Percentiles rank a stretch among this genome's conserved stretches.
Evolutionary conservation across 108 stramenopile species (phyloP).

Genomic region (Aurantiochytrium sp.): DNA sequence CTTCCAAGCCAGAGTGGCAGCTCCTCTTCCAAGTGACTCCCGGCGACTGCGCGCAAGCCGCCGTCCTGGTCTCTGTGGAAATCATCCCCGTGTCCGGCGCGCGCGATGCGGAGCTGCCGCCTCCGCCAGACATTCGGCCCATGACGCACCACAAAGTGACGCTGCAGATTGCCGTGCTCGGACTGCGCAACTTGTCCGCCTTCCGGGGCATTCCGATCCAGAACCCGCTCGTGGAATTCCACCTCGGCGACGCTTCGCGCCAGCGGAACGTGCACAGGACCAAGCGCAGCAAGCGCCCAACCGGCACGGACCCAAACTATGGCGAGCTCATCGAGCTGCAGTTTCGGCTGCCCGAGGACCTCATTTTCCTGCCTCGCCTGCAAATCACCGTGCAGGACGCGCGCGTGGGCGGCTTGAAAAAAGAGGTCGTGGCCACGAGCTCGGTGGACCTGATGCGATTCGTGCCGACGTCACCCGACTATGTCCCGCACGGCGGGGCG

Average conservation of each 20-base stretch:
- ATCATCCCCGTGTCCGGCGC: conserved; percentile 34
- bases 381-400: conserved; percentile 43
- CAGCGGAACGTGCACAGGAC: background rate
- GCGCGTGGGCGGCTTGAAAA: conserved; percentile 44
- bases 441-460: conserved; percentile 41
- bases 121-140: conserved; percentile 35
- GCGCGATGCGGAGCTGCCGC: background rate
- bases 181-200: conserved; percentile 48
- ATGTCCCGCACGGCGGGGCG: background rate
- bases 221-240: conserved; percentile 46
- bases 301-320: conserved; percentile 54
- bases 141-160: background rate
- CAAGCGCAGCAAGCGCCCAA: conserved; percentile 41
- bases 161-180: conserved; percentile 47
- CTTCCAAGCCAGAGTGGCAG: conserved; percentile 38
- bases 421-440: conserved; percentile 48
- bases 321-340: conserved; percentile 43
- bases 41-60: conserved; percentile 40
- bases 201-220: conserved; percentile 40
- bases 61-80: conserved; percentile 45
- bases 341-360: conserved; percentile 44
- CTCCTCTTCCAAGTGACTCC: conserved; percentile 39
- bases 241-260: conserved; percentile 34
- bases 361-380: conserved; percentile 49
- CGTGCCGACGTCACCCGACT: background rate